Conservation (phyloP, 805 yeast species). For the Candida gorgasii region DNA sequence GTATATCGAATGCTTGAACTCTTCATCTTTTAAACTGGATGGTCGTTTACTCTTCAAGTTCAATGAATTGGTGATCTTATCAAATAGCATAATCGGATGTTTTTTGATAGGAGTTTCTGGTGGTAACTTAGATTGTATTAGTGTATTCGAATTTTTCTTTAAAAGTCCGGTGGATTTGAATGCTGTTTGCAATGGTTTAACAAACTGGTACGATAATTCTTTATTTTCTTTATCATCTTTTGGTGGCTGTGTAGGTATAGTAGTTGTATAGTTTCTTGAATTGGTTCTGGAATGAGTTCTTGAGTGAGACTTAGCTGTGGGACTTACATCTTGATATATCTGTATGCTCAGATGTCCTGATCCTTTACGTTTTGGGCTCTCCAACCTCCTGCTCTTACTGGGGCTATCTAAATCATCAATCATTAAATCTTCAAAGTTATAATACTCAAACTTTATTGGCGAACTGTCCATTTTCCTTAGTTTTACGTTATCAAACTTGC, state of each 20-base stretch:
- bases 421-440: slow-evolving; percentile 28
- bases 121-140: slow-evolving; percentile 26
- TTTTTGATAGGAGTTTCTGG: slow-evolving; percentile 48
- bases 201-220: slow-evolving; percentile 55
- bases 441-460: slow-evolving; percentile 25
- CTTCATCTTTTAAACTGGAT: slow-evolving; percentile 4
- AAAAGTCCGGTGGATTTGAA: slow-evolving; percentile 73
- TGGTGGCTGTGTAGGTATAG: slow-evolving; percentile 3
- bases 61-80: slow-evolving; percentile 5
- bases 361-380: slow-evolving; percentile 32
- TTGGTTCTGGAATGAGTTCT: background rate
- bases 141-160: slow-evolving; percentile 41
- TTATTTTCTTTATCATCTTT: slow-evolving; percentile 39
- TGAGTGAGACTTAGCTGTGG: slow-evolving; percentile 1
- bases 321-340: slow-evolving; percentile 25
- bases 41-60: slow-evolving; percentile 1
- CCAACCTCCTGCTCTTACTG: slow-evolving; percentile 28
- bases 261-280: too few relatives aligned
- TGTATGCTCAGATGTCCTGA: slow-evolving; percentile 21
- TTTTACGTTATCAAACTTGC: slow-evolving; percentile 20
- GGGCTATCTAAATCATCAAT: slow-evolving; percentile 31
- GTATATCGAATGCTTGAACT: slow-evolving; percentile 11
- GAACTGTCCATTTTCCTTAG: slow-evolving; percentile 33
- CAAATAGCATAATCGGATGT: slow-evolving; percentile 38
- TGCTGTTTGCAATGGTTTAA: slow-evolving; percentile 84